Conservation (phyloP, 2,329 filamentous ascomycete species). For the Talaromyces rugulosus region DNA sequence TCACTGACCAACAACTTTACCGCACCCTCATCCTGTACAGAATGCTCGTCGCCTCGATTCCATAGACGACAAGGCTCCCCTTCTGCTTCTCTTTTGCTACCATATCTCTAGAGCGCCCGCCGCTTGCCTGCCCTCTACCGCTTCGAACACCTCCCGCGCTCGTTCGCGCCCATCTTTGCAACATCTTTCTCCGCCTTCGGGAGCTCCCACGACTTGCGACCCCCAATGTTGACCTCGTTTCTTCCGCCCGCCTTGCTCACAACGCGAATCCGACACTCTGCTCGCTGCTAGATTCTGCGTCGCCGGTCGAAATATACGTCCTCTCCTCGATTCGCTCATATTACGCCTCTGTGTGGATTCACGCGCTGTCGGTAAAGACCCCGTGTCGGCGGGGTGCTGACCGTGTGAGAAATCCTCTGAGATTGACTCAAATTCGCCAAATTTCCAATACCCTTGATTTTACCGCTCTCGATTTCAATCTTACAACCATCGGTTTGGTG, state of each 20-base stretch:
- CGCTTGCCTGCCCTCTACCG: slow-evolving; percentile 10
- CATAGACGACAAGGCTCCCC: neutral
- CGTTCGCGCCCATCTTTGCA: slow-evolving; percentile 7
- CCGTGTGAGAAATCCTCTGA: neutral
- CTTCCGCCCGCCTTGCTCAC: slow-evolving; percentile 28
- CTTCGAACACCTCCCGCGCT: slow-evolving; percentile 12
- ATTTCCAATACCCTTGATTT: neutral
- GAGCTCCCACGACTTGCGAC: slow-evolving; percentile 12
- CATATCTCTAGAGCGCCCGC: neutral
- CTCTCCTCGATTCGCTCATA: neutral
- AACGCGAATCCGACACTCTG: slow-evolving; percentile 28
- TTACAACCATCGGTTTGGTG: neutral
- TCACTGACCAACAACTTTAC: slow-evolving; percentile 4
- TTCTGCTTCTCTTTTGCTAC: slow-evolving; percentile 6
- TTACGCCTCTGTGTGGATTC: neutral
- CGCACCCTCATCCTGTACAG: neutral
- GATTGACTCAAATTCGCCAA: neutral
- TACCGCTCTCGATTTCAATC: neutral
- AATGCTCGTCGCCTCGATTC: neutral
- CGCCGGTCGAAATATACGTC: slow-evolving; percentile 12
- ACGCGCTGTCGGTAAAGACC: slow-evolving; percentile 2
- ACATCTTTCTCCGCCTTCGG: slow-evolving; percentile 12
- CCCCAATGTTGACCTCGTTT: slow-evolving; percentile 30
- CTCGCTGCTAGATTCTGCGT: slow-evolving; percentile 20
- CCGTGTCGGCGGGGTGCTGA: slow-evolving; percentile 28